Base-by-base conservation (phyloP, 495 filamentous ascomycete genomes). In the Neurospora sp. region DNA sequence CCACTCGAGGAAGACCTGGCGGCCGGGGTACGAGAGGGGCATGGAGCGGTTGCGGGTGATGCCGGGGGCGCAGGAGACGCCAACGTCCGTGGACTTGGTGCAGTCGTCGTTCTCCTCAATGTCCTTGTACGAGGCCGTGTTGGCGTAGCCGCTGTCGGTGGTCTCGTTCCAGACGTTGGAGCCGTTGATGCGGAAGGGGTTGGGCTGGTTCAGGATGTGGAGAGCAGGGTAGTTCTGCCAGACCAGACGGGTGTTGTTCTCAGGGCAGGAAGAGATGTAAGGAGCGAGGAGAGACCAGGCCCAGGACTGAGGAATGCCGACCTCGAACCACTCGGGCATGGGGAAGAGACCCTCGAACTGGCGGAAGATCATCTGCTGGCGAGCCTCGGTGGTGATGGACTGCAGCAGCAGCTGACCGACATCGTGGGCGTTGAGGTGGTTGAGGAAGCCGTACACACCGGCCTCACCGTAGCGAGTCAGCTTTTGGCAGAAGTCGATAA, bases 171-270 rank as follows among this genome's bases (percentile, higher is more conserved):
- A 83, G 27, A 82, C 85, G 42, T 84, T 85, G 71, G 85, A 80
- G 39, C 87, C 87, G 71, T 89, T 88, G 77, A 86, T 77, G 14
- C 88, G 87, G 71, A 87, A 87, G 44, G 89, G 86, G 81, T 93
- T 95, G 4, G 92, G 90, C 75, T 96, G 89, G 83, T 96, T 95
- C 69, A 91, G 82, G 74, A 97, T 88, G 74, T 84, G 80, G 5
- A 97, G 85, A 0, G 85, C 86, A 0, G 94, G 94, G 85, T 94
- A 97, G 83, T 97, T 97, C 79, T 97, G 91, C 93, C 94, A 97
- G 12, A 89, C 84, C 42, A 97, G 83, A 5, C 91, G 88, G 5
- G 93, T 97, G 75, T 90, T 88, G 76, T 91, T 89, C 69, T 79
- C 80, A 0, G 93, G 93, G 79, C 94, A 97, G 14, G 85, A 89